phyloP scores from a whole-genome alignment of 1,284 basidiomycete species.

The Moesziomyces aphidis region DNA sequence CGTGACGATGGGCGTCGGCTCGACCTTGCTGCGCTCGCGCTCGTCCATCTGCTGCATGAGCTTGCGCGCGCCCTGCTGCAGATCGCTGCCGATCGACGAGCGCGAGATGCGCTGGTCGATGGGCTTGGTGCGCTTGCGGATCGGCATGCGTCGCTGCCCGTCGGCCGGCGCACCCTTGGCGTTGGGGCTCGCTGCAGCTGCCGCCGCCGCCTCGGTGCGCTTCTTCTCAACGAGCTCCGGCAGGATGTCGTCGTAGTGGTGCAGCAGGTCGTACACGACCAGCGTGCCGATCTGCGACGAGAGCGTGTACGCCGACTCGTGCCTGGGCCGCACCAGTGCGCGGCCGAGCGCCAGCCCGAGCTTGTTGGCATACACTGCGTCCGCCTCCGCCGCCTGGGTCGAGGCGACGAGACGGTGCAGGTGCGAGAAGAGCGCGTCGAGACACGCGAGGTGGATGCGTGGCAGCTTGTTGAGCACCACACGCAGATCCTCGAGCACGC shows the following conservation, averaged over 20 bases:
- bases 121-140: slow-evolving; percentile 86
- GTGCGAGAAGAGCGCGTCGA: slow-evolving; percentile 83
- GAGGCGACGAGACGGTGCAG: slow-evolving; percentile 78
- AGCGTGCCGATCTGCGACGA: slow-evolving; percentile 79
- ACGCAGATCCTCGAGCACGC: slow-evolving; percentile 76
- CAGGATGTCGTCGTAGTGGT: slow-evolving; percentile 79
- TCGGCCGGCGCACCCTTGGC: slow-evolving; percentile 1
- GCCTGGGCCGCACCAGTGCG: slow-evolving; percentile 83
- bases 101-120: slow-evolving; percentile 77
- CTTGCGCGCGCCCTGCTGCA: slow-evolving; percentile 39
- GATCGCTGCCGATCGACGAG: slow-evolving; percentile 40
- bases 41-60: slow-evolving; percentile 50
- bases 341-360: slow-evolving; percentile 86
- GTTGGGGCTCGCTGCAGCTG: slow-evolving; percentile 5
- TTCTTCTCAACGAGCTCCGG: slow-evolving; percentile 85
- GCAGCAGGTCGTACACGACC: slow-evolving; percentile 81
- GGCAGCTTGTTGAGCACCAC: slow-evolving; percentile 79
- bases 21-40: slow-evolving; percentile 8
- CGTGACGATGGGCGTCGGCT: slow-evolving; percentile 14
- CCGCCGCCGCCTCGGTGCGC: slow-evolving; percentile 74
- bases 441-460: slow-evolving; percentile 81
- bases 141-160: slow-evolving; percentile 74
- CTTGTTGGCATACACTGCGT: slow-evolving; percentile 84
- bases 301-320: slow-evolving; percentile 84
- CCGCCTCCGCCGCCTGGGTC: slow-evolving; percentile 73